Base-by-base conservation (phyloP, 2,329 filamentous ascomycete species). In the Alternaria sp. region DNA sequence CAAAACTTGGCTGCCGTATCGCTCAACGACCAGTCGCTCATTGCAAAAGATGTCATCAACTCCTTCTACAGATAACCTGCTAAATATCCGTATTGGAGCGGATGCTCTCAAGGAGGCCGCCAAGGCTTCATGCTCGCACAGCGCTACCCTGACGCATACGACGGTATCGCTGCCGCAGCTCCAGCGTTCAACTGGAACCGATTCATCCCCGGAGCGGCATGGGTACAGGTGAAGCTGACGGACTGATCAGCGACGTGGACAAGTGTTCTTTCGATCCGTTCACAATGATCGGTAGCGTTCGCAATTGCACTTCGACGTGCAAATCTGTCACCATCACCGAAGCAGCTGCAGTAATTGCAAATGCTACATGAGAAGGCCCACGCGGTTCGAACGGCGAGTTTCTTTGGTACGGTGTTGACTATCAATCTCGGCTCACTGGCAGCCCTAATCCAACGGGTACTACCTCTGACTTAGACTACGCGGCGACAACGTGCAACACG, bases 41-140 rank as follows among this genome's bases (percentile, higher is more conserved):
- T 82, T 9, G 78, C 73, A 7, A 81, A 81, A 59, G 62, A 57
- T 20, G 63, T 77, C 18, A 72, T 70, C 4, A 63, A 74, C n/a
- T 65, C 69, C 22, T 81, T 72, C 60, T 82, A 79, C 60, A 72
- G n/a, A 74, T 11, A 50, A 66, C 30, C 51, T 67, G 22, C 73
- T 78, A 43, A 73, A 77, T 51, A 32, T 27, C 40, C 38, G 48
- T 38, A 51, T 18, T 79, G 73, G 72, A 74, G 71, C 20, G 77
- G 71, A 49, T 79, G 77, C 51, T 78, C 74, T 1, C 70, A 69
- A 10, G 77, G 76, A 6, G 77, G 77, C 16, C 63, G 77, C 4
- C 77, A 80, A 49, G 77, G 77, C 2, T 71, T 77, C 30, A 66
- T 68, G 43, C 66, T 78, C 9, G 77, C 77, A 9, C 76, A 79